A percentile compares a stretch with the other conserved stretches of the same genome.
Evolutionary conservation across 148 eudicot genomes (phyloP).

Genomic region (Rhododendron mucronatum): DNA sequence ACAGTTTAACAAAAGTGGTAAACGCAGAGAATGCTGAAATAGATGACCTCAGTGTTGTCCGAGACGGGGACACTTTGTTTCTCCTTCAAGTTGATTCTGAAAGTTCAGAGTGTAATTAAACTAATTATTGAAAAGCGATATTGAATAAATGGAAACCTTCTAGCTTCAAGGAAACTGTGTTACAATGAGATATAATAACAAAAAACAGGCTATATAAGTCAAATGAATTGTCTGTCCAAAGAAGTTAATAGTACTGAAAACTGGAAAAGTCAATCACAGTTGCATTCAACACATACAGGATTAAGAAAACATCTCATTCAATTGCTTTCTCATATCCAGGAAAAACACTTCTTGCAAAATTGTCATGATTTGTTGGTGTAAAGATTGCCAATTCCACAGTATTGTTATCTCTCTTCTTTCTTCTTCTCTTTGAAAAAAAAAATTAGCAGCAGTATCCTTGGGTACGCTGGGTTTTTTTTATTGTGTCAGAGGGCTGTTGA

Average conservation of each 20-base stretch:
- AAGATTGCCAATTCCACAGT: neutral
- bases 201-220: neutral
- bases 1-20: slow-evolving; percentile 43
- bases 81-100: slow-evolving; percentile 26
- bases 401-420: neutral
- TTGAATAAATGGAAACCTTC: slow-evolving; percentile 18
- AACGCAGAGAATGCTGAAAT: slow-evolving; percentile 67
- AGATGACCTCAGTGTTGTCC: slow-evolving; percentile 61
- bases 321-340: neutral
- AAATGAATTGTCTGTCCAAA: slow-evolving; percentile 3
- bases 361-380: neutral
- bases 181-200: slow-evolving; percentile 5
- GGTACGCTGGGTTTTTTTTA: no score
- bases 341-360: neutral
- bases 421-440: no score
- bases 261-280: neutral
- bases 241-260: neutral
- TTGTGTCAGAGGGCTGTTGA: no score
- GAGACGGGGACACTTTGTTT: slow-evolving; percentile 84
- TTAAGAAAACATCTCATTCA: neutral
- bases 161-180: slow-evolving; percentile 20
- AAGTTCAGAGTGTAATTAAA: slow-evolving; percentile 9
- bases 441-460: no score
- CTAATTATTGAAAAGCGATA: slow-evolving; percentile 8
- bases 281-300: slow-evolving; percentile 6